These are phyloP conservation scores for Phytophthora cactorum DNA, from an alignment of 352 stramenopile genomes.

Conservation along the genomic window DNA sequence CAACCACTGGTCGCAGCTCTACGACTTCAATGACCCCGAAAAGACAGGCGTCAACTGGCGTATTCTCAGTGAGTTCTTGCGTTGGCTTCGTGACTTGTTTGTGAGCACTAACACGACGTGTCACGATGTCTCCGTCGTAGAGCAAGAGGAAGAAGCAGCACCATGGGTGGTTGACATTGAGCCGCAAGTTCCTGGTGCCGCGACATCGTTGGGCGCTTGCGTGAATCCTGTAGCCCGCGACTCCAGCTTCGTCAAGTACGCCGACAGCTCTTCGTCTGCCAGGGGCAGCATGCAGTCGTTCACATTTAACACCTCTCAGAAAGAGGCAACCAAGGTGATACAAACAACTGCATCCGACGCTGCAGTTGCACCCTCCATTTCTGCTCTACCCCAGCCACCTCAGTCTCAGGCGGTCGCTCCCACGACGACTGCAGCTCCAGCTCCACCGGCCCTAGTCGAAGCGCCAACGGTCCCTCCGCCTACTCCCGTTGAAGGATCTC, in stretches of 20 bases:
- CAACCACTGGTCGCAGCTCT: constrained; percentile 92
- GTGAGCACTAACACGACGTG: background rate
- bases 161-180: constrained; percentile 67
- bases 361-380: background rate
- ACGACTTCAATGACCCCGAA: constrained; percentile 93
- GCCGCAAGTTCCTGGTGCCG: constrained; percentile 38
- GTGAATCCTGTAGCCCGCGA: constrained; percentile 68
- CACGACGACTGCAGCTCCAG: constrained; percentile 1
- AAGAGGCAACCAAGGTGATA: constrained; percentile 38
- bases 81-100: background rate
- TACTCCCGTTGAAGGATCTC: constrained; percentile 20
- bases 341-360: constrained; percentile 4
- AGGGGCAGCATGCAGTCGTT: constrained; percentile 62
- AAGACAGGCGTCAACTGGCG: constrained; percentile 77
- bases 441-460: constrained; percentile 4
- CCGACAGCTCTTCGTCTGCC: constrained; percentile 36
- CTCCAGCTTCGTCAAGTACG: constrained; percentile 64
- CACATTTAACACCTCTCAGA: constrained; percentile 69
- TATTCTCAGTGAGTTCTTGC: constrained; percentile 51
- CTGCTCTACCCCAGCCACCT: constrained; percentile 7
- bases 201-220: constrained; percentile 47
- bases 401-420: constrained; percentile 23
- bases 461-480: constrained; percentile 16
- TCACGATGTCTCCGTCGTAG: constrained; percentile 23
- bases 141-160: constrained; percentile 45